Percentiles rank a stretch among this genome's conserved stretches.
Evolutionary conservation across 1,284 basidiomycete genomes (phyloP).

Genomic region (Hortiboletus rubellus): DNA sequence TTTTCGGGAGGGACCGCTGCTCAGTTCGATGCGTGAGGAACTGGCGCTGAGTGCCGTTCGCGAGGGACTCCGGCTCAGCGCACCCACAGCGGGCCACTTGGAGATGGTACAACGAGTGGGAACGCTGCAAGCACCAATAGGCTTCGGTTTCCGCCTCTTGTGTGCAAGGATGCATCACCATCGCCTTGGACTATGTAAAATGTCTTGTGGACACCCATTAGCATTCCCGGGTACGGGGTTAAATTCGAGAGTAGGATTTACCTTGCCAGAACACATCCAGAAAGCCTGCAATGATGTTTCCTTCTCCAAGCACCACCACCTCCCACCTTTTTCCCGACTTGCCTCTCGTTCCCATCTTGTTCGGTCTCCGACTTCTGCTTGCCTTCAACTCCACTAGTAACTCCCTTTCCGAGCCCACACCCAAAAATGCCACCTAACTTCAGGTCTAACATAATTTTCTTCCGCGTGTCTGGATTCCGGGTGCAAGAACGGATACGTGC

Average conservation of each 20-base stretch:
- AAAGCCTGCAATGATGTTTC: constrained; percentile 88
- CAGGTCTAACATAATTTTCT: constrained; percentile 64
- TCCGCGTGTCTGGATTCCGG: constrained; percentile 91
- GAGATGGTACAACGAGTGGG: no score
- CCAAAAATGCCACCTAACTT: constrained; percentile 30
- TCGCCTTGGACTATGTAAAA: constrained; percentile 71
- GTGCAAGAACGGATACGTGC: constrained; percentile 76
- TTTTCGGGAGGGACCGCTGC: constrained; percentile 24
- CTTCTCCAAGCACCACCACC: constrained; percentile 52
- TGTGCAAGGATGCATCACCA: constrained; percentile 22
- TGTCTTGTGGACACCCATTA: constrained; percentile 47
- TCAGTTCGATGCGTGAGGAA: constrained; percentile 31
- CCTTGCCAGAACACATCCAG: constrained; percentile 86
- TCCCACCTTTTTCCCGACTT: constrained; percentile 13
- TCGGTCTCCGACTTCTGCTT: constrained; percentile 15
- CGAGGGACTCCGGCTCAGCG: constrained; percentile 28
- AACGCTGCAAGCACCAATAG: constrained; percentile 22
- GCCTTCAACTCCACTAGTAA: constrained; percentile 7
- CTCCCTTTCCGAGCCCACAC: constrained; percentile 27
- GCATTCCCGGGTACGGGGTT: not conserved
- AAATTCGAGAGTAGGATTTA: constrained; percentile 36
- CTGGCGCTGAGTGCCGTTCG: constrained; percentile 24
- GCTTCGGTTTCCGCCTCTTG: constrained; percentile 58
- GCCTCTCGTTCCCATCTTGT: constrained; percentile 12
- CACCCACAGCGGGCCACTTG: not conserved